These are phyloP conservation scores for Linum tenue DNA, from an alignment of 345 rosid genomes.

Conservation along the genomic window DNA sequence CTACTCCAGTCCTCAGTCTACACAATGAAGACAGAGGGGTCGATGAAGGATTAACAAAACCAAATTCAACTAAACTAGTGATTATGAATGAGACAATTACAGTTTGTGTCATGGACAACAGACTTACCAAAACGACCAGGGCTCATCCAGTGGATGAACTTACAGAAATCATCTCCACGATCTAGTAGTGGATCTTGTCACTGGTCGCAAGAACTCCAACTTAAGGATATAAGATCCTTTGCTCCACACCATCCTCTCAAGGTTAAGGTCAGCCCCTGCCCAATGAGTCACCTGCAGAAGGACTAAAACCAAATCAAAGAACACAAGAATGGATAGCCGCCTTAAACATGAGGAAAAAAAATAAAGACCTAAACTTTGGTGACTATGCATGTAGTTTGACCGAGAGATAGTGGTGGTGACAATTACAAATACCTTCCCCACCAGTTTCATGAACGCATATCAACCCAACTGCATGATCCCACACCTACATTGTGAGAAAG, in stretches of 20 bases:
- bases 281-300: conserved; percentile 58
- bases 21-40: no score
- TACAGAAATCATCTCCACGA: conserved; percentile 43
- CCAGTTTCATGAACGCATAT: conserved; percentile 87
- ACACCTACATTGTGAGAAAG: conserved; percentile 35
- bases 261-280: conserved; percentile 47
- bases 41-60: no score
- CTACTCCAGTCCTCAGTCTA: no score
- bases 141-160: conserved; percentile 13
- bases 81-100: no score
- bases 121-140: no score
- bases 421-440: conserved; percentile 51
- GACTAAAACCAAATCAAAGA: not conserved
- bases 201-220: conserved; percentile 64
- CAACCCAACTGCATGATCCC: conserved; percentile 96
- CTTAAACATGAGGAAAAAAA: no score
- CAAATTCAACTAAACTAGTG: no score
- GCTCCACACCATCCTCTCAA: conserved; percentile 47
- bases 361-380: no score
- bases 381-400: no score
- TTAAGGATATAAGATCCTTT: conserved; percentile 44
- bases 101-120: no score
- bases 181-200: conserved; percentile 37
- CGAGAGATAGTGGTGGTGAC: no score
- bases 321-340: no score